Evolutionary conservation across 495 filamentous ascomycete genomes (phyloP), one percentile per base, ranked within the genome.

Genomic region (Penicillium parvum): DNA sequence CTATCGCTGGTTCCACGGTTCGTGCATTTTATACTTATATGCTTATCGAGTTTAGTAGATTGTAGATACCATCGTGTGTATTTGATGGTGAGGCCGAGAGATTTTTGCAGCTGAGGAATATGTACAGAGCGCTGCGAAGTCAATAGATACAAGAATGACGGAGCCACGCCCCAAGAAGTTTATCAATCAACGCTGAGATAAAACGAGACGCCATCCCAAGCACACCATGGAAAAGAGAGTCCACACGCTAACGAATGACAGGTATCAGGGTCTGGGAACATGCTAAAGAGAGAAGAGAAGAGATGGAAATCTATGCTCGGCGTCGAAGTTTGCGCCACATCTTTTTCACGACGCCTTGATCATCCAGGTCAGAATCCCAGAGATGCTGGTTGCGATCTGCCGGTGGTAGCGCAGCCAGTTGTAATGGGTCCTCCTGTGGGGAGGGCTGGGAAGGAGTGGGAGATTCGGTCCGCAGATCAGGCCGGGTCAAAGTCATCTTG

Each of bases 401-500:
- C 8, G 71, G 64, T 3, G 73, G 65, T 26, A 84, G 54, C 25
- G 73, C 66, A 22, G 75, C 75, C 19, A 81, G 58, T 8, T 69
- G 71, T 12, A 81, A 57, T 3, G 78, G 74, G 51, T 83, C 72
- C 32, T 70, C 74, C 69, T 74, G 82, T 10, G 81, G 71, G 48
- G 50, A 40, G 41, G 19, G 17, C 5, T 53, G 17, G 5, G 54
- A 50, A 77, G 85, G 23, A 78, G 67, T 52, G 76, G 72, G 18
- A 75, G 77, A 57, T 84, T 86, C 79, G 15, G 65, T 63, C 29
- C 87, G 79, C 38, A 96, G 74, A 56, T 95, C 91, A 0, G 90
- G 89, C 35, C 88, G 76, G 15, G 91, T 96, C 37, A 96, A 75
- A 5, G 91, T 96, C 88, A 96, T 94, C 23, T 87, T 85, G 30